These are phyloP conservation scores for Gyromitra esculenta DNA, from an alignment of 2,329 filamentous ascomycete species.

Conservation along the genomic window DNA sequence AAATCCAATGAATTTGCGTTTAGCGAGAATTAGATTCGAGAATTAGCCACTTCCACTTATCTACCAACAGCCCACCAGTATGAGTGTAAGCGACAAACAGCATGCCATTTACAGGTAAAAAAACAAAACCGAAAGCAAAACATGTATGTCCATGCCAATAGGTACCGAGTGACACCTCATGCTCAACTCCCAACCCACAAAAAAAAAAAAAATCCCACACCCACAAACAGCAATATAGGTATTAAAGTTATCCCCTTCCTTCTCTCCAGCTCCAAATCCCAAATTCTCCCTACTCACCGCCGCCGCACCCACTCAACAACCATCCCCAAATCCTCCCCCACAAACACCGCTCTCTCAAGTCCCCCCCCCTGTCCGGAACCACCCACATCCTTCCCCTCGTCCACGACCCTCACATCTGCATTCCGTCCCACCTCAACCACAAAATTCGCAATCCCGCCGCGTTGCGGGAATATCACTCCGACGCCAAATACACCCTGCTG, in stretches of 20 bases:
- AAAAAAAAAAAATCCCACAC: background rate
- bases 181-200: background rate
- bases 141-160: background rate
- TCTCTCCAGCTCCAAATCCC: background rate
- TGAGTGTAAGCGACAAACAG: too few species aligned
- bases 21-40: too few species aligned
- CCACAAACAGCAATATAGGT: background rate
- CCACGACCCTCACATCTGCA: constrained; percentile 47
- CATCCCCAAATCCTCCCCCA: constrained; percentile 49
- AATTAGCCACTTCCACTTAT: background rate
- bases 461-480: constrained; percentile 49
- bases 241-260: background rate
- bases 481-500: constrained; percentile 53
- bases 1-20: too few species aligned
- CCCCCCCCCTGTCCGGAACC: background rate
- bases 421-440: constrained; percentile 50
- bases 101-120: background rate
- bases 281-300: background rate
- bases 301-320: constrained; percentile 48
- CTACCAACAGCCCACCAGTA: too few species aligned
- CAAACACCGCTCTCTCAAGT: constrained; percentile 38
- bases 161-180: background rate
- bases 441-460: constrained; percentile 10
- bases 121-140: background rate
- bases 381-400: background rate